Conservation (phyloP, 768 basidiomycete species). For the Lentinula edodes region DNA sequence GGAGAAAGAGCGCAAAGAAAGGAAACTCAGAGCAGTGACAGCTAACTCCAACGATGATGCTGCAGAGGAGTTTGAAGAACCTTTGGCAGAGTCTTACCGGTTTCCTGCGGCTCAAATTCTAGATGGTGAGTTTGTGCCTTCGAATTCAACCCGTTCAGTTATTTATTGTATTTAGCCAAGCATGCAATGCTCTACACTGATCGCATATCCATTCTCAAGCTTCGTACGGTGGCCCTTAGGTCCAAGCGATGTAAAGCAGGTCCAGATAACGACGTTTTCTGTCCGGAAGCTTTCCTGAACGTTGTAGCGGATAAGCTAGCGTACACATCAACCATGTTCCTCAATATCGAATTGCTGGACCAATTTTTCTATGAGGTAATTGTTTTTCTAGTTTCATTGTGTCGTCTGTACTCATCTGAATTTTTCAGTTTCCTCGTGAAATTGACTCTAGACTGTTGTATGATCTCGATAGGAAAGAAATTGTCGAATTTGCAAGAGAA, state of each 20-base stretch:
- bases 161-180: slow-evolving; percentile 52
- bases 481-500: slow-evolving; percentile 89
- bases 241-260: slow-evolving; percentile 86
- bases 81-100: slow-evolving; percentile 66
- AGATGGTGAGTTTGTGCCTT: slow-evolving; percentile 42
- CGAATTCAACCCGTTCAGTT: slow-evolving; percentile 2
- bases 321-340: slow-evolving; percentile 95
- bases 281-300: slow-evolving; percentile 95
- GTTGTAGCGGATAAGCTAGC: slow-evolving; percentile 97
- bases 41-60: slow-evolving; percentile 26
- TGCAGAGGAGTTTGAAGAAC: slow-evolving; percentile 28
- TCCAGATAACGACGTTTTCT: slow-evolving; percentile 83
- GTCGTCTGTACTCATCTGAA: not conserved
- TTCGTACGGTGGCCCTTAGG: slow-evolving; percentile 80
- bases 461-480: slow-evolving; percentile 87
- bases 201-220: slow-evolving; percentile 75
- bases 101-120: slow-evolving; percentile 89
- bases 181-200: slow-evolving; percentile 88
- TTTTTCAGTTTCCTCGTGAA: slow-evolving; percentile 87
- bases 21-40: slow-evolving; percentile 33
- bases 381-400: slow-evolving; percentile 12
- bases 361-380: slow-evolving; percentile 96
- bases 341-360: slow-evolving; percentile 96
- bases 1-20: slow-evolving; percentile 58
- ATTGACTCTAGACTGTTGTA: slow-evolving; percentile 93